These are phyloP conservation scores for Kickxella alabastrina DNA, from an alignment of 192 early-diverging fungal species.

Conservation along the genomic window DNA sequence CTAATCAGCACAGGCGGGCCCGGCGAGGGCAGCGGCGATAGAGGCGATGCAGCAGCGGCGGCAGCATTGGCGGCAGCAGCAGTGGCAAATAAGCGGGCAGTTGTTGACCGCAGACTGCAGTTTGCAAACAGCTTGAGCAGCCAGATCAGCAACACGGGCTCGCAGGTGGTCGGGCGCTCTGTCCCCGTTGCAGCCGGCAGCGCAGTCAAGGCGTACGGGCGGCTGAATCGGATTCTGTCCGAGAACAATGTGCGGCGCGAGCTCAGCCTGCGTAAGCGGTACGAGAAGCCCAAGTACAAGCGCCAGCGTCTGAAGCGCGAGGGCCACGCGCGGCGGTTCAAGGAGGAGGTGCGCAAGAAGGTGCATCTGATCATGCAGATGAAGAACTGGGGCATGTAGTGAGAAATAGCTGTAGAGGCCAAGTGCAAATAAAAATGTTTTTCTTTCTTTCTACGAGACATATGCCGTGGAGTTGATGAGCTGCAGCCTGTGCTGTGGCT, in stretches of 20 bases:
- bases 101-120: too few relatives aligned
- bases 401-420: neutral
- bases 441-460: too few relatives aligned
- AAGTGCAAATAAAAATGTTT: neutral
- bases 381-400: slow-evolving; percentile 44
- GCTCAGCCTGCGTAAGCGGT: slow-evolving; percentile 52
- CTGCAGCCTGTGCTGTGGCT: too few relatives aligned
- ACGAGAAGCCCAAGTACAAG: slow-evolving; percentile 67
- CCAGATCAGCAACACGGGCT: neutral
- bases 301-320: slow-evolving; percentile 57
- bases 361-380: slow-evolving; percentile 64
- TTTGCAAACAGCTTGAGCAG: slow-evolving; percentile 22
- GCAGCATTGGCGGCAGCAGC: too few relatives aligned
- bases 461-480: too few relatives aligned
- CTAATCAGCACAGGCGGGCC: neutral
- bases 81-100: neutral
- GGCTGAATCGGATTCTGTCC: slow-evolving; percentile 56
- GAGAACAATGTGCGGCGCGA: slow-evolving; percentile 60
- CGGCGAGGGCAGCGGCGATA: neutral
- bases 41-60: neutral
- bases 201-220: slow-evolving; percentile 50
- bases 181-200: slow-evolving; percentile 44
- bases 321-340: slow-evolving; percentile 56
- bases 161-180: slow-evolving; percentile 42
- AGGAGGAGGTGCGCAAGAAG: slow-evolving; percentile 59